phyloP scores from a whole-genome alignment of 371 early-diverging fungal species.

The Mortierella sp. region DNA sequence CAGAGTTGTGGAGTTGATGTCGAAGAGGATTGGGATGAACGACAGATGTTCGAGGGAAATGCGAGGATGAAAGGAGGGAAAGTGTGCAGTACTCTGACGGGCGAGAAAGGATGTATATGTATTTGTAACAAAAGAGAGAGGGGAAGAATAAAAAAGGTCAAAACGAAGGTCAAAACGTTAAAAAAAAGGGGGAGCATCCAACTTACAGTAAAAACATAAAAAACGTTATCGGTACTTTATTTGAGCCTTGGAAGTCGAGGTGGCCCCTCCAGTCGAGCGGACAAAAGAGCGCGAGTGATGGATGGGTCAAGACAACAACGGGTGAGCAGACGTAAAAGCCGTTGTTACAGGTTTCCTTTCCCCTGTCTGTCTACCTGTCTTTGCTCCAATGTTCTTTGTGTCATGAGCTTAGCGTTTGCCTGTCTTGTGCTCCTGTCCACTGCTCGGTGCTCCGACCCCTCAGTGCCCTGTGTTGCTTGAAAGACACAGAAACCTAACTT shows the following conservation, averaged over 20 bases:
- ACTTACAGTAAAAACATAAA: neutral
- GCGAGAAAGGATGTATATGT: neutral
- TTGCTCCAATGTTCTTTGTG: neutral
- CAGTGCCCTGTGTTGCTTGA: too few species aligned
- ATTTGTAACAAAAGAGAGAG: neutral
- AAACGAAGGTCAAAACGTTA: constrained; percentile 1
- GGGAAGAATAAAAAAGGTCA: neutral
- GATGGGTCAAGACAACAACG: too few species aligned
- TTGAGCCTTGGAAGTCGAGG: too few species aligned
- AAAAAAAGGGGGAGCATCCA: neutral
- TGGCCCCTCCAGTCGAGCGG: neutral
- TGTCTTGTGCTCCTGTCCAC: neutral
- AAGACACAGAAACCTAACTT: too few species aligned
- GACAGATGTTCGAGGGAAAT: too few species aligned
- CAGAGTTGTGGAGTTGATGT: neutral
- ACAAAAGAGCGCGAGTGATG: neutral
- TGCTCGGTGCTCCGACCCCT: too few species aligned
- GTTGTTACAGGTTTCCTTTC: neutral
- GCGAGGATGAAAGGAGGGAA: neutral
- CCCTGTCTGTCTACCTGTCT: neutral
- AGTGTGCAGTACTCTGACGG: neutral
- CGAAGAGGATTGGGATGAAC: too few species aligned
- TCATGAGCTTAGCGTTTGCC: neutral
- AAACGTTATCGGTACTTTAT: too few species aligned
- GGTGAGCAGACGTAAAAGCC: constrained; percentile 9